Evolutionary conservation across 768 basidiomycete genomes (phyloP).

Genomic region (Pleurotus tuber-regium): DNA sequence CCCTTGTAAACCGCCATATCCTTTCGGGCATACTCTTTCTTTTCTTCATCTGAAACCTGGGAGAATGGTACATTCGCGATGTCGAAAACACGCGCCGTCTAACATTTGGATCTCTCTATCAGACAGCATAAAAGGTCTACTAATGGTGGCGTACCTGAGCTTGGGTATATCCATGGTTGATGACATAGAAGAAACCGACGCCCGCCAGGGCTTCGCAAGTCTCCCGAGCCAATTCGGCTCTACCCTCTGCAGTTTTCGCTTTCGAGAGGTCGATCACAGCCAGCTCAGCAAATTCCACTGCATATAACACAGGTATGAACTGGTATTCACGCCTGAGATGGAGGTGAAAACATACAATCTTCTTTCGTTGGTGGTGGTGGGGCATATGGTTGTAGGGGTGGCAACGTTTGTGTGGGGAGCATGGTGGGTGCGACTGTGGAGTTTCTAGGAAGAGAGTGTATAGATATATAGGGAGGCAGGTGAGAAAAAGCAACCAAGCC

Average conservation of each 20-base stretch:
- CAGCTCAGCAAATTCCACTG: constrained; percentile 45
- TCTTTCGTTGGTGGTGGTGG: neutral
- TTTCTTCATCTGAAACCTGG: constrained; percentile 39
- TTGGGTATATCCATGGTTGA: constrained; percentile 45
- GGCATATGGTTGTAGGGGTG: neutral
- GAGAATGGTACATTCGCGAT: constrained; percentile 45
- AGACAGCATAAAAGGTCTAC: neutral
- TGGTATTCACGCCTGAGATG: too few relatives aligned
- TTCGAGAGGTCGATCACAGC: constrained; percentile 50
- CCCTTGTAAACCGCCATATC: constrained; percentile 48
- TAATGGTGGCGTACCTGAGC: constrained; percentile 29
- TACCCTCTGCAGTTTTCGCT: constrained; percentile 33
- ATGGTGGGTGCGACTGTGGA: too few relatives aligned
- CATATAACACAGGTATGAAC: too few relatives aligned
- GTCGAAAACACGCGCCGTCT: constrained; percentile 46
- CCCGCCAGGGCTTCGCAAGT: constrained; percentile 42
- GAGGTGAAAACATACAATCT: constrained; percentile 4
- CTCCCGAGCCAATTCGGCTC: constrained; percentile 33
- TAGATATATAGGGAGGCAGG: too few relatives aligned
- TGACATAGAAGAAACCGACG: constrained; percentile 45
- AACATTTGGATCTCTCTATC: neutral
- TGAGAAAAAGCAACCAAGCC: too few relatives aligned
- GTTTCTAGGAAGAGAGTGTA: too few relatives aligned
- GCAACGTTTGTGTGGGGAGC: neutral
- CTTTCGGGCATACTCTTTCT: constrained; percentile 34